Conservation (phyloP, 2,329 filamentous ascomycete species). For the Tolypocladium sp. region DNA sequence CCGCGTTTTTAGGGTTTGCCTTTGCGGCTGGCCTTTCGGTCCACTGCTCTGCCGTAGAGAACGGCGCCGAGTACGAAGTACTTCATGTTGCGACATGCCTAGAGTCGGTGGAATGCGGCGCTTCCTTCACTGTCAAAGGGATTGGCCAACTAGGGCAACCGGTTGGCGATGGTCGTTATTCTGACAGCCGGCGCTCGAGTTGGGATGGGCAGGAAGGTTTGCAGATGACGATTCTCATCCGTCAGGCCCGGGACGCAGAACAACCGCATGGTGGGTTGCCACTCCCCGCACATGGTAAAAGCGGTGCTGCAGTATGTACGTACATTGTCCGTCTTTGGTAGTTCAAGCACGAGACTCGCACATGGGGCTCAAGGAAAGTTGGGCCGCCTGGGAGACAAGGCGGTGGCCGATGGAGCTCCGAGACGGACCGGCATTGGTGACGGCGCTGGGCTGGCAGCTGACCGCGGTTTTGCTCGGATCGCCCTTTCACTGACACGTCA, state of each 20-base stretch:
- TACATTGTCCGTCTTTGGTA: too few species aligned
- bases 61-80: neutral
- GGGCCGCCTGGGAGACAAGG: neutral
- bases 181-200: neutral
- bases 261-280: neutral
- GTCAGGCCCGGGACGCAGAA: slow-evolving; percentile 6
- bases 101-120: neutral
- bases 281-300: neutral
- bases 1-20: neutral
- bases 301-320: neutral
- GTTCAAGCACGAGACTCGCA: neutral
- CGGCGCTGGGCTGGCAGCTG: neutral
- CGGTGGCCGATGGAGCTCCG: neutral
- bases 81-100: neutral
- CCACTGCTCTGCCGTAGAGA: neutral
- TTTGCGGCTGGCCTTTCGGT: neutral
- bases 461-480: neutral
- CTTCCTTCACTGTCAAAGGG: too few species aligned
- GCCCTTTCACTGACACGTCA: neutral
- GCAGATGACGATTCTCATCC: slow-evolving; percentile 12
- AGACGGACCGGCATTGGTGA: neutral
- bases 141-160: neutral
- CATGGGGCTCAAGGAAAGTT: too few species aligned
- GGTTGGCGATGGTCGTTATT: neutral
- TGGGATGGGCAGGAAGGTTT: slow-evolving; percentile 5